A percentile compares a stretch with the other conserved stretches of the same genome.
Evolutionary conservation across 192 early-diverging fungal genomes (phyloP).

Genomic region (Paraglomus brasilianum): DNA sequence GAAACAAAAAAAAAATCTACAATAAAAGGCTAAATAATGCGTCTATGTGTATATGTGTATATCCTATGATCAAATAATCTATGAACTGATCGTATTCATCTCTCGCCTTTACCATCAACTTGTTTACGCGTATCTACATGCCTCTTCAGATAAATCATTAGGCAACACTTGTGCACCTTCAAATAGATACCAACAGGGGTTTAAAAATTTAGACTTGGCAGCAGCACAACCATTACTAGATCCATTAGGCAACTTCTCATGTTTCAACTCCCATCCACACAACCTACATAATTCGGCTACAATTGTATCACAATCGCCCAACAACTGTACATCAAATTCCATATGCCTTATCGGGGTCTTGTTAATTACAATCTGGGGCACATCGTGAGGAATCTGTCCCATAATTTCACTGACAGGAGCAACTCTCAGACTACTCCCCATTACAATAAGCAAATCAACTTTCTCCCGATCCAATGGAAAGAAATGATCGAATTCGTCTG

Average conservation of each 20-base stretch:
- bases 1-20: no score
- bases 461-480: conserved; percentile 71
- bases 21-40: no score
- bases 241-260: conserved; percentile 63
- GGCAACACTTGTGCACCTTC: conserved; percentile 45
- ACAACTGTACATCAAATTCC: conserved; percentile 85
- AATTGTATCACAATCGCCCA: conserved; percentile 85
- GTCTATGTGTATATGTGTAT: no score
- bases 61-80: no score
- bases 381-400: conserved; percentile 72
- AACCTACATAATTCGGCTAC: conserved; percentile 71
- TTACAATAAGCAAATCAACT: conserved; percentile 89
- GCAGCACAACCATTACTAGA: conserved; percentile 32
- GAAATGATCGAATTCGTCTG: conserved; percentile 71
- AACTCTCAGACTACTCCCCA: conserved; percentile 94
- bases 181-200: conserved; percentile 48
- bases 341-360: conserved; percentile 81
- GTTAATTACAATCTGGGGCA: conserved; percentile 94
- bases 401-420: conserved; percentile 92
- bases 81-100: no score
- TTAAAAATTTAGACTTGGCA: conserved; percentile 33
- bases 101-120: no score
- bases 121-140: no score
- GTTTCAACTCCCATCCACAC: conserved; percentile 74
- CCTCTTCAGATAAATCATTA: not conserved